Base-by-base conservation (phyloP, 2,329 filamentous ascomycete genomes). In the Aureobasidium leucospermi region DNA sequence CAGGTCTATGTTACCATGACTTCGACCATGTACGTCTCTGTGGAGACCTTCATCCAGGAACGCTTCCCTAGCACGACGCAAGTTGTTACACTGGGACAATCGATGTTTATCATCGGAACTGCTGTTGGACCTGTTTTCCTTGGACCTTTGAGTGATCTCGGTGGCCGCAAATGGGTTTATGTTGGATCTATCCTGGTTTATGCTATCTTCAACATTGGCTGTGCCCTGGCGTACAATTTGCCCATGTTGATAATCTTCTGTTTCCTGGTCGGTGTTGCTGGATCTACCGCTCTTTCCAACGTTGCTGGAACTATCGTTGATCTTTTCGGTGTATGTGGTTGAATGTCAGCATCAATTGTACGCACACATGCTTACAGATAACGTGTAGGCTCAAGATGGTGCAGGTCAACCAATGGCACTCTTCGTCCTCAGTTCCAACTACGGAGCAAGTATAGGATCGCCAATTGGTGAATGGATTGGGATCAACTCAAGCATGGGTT, bases 401-500 rank as follows among this genome's bases (percentile, higher is more conserved):
- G 71, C 71, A 0, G 58, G 58, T 16, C 58, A 59, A 36, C 46
- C 58, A 11, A 69, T 74, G 13, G 70, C 71, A 11, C 59, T 68
- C 11, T 74, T 73, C 53, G 66, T 66, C 5, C 68, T 70, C 58
- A 66, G 67, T 2, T 67, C 71, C 8, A 71, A 73, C 61, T 58
- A 38, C 11, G 58, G 71, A 4, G 71, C 70, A 6, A 63, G 69
- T 15, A 45, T 65, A 1, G 70, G 68, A 11, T 69, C 67, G 6
- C 67, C 67, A 32, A 65, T 67, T 28, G 68, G 67, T 31, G 68
- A 67, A n/a, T 71, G 69, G 60, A 68, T 70, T 38, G 65, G 64
- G 9, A 49, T 52, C 1, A 67, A 67, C 47, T 63, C 61, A 42
- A 66, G 67, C 48, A 64, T 72, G 7, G 68, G 71, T 10, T 84